phyloP scores from a whole-genome alignment of 1,284 basidiomycete species.

The Austroboletus novae-zelandiae region DNA sequence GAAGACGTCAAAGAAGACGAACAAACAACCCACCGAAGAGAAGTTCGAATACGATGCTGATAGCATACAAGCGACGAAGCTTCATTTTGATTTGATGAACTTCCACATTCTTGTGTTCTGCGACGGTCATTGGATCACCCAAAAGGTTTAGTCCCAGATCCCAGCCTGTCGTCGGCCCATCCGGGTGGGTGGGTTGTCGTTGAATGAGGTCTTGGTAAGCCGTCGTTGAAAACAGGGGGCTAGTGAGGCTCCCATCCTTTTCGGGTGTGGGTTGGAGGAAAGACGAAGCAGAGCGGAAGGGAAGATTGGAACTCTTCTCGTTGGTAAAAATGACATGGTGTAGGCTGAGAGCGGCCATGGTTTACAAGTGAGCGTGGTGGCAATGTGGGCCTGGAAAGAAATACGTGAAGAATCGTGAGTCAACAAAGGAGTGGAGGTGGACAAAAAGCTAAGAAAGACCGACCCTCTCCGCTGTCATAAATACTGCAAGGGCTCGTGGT shows the following conservation, averaged over 20 bases:
- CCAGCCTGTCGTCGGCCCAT: slow-evolving; percentile 35
- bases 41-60: slow-evolving; percentile 40
- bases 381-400: slow-evolving; percentile 6
- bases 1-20: background rate
- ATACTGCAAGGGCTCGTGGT: slow-evolving; percentile 8
- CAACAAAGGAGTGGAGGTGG: slow-evolving; percentile 1
- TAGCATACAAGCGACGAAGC: slow-evolving; percentile 40
- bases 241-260: slow-evolving; percentile 45
- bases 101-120: slow-evolving; percentile 41
- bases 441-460: slow-evolving; percentile 11
- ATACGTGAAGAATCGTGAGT: slow-evolving; percentile 17
- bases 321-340: slow-evolving; percentile 52
- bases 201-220: slow-evolving; percentile 49
- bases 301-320: slow-evolving; percentile 39
- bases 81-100: slow-evolving; percentile 39
- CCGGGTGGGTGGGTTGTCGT: slow-evolving; percentile 43
- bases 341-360: slow-evolving; percentile 55
- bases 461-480: slow-evolving; percentile 15
- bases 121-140: slow-evolving; percentile 38
- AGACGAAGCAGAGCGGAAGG: slow-evolving; percentile 46
- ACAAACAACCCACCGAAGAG: slow-evolving; percentile 45
- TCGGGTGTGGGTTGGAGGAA: slow-evolving; percentile 47
- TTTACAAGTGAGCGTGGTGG: slow-evolving; percentile 12
- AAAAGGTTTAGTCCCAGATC: slow-evolving; percentile 40
- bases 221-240: slow-evolving; percentile 40